These are phyloP conservation scores for Syzygium jambos DNA, from an alignment of 345 rosid genomes.

Conservation along the genomic window DNA sequence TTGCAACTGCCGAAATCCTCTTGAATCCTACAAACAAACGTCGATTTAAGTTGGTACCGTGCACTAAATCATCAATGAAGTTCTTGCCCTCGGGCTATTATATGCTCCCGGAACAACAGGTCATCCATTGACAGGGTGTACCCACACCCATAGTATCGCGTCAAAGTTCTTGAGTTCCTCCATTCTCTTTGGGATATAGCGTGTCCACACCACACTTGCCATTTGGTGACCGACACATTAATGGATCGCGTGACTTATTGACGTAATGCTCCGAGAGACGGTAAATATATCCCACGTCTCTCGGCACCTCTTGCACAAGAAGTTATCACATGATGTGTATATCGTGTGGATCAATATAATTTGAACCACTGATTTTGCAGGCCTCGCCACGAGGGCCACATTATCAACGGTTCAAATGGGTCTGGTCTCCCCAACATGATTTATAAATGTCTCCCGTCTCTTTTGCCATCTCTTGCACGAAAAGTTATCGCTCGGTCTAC, in stretches of 20 bases:
- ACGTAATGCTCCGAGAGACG: accelerated
- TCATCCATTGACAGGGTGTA: not conserved
- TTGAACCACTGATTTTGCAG: not conserved
- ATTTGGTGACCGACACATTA: accelerated
- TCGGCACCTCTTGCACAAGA: not conserved
- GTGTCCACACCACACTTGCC: accelerated
- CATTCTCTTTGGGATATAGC: not conserved
- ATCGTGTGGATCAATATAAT: accelerated
- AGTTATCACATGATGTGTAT: not conserved
- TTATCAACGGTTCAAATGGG: not conserved
- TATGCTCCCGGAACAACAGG: not conserved
- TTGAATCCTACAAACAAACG: too few relatives aligned
- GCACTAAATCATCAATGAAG: too few relatives aligned
- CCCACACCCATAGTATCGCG: not conserved
- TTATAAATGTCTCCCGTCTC: not conserved
- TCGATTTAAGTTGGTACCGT: too few relatives aligned
- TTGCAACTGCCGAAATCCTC: not conserved
- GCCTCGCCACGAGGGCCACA: accelerated
- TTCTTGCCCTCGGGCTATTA: not conserved
- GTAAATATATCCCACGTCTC: accelerated
- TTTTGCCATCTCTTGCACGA: not conserved
- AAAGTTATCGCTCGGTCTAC: not conserved
- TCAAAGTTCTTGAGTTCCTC: not conserved
- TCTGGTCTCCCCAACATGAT: not conserved
- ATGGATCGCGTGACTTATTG: not conserved